Conservation (phyloP, 257 asterid species). For the Salvia hispanica region DNA sequence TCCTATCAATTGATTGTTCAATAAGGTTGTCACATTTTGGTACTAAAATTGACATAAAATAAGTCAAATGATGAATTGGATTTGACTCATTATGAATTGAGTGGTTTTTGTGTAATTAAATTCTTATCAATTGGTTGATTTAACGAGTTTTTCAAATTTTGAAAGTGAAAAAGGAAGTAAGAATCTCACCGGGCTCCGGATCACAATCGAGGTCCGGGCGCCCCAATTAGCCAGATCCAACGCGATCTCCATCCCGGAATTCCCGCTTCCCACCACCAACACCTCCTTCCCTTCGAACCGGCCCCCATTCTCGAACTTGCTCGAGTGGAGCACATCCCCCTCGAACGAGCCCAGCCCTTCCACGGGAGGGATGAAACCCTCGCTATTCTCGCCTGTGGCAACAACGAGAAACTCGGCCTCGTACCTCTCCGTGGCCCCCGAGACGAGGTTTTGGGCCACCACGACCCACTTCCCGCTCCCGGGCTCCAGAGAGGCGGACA, state of each 20-base stretch:
- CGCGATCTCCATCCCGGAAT: conserved; percentile 80
- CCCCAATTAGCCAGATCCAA: conserved; percentile 52
- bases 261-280: conserved; percentile 65
- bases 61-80: too few relatives aligned
- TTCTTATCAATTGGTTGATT: too few relatives aligned
- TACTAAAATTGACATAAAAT: too few relatives aligned
- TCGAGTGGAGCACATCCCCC: conserved; percentile 50
- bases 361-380: conserved; percentile 41
- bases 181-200: conserved; percentile 54
- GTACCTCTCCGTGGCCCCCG: conserved; percentile 29
- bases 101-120: too few relatives aligned
- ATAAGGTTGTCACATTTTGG: too few relatives aligned
- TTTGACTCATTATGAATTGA: too few relatives aligned
- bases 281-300: conserved; percentile 32
- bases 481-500: conserved; percentile 30
- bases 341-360: conserved; percentile 39
- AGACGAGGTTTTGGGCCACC: conserved; percentile 1
- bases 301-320: conserved; percentile 38
- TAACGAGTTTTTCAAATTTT: too few relatives aligned
- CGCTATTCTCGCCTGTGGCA: conserved; percentile 56
- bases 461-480: conserved; percentile 37
- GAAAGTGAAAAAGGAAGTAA: background rate
- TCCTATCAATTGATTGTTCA: too few relatives aligned
- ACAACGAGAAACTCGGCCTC: conserved; percentile 44
- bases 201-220: conserved; percentile 46